Evolutionary conservation across 2,329 filamentous ascomycete species (phyloP).

Genomic region (Amauroascus verrucosus): DNA sequence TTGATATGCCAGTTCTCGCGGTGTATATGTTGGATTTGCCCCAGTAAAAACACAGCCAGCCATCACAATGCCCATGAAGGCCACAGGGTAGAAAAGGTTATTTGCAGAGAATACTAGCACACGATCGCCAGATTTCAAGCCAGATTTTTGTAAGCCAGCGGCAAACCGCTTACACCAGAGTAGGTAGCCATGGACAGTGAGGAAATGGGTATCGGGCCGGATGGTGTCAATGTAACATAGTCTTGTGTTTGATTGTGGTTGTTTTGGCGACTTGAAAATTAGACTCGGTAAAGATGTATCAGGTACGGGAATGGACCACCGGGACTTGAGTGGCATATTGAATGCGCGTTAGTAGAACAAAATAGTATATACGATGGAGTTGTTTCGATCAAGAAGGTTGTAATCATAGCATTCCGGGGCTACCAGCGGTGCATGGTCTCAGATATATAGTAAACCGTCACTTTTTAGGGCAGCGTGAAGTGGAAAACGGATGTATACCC

Average conservation of each 20-base stretch:
- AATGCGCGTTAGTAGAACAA: not conserved
- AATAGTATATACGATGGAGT: not conserved
- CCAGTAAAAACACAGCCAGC: slow-evolving; percentile 69
- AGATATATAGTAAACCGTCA: no score
- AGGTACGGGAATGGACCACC: slow-evolving; percentile 40
- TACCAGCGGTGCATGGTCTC: no score
- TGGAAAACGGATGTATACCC: no score
- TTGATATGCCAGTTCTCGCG: slow-evolving; percentile 64
- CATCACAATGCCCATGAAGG: slow-evolving; percentile 65
- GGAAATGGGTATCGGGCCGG: slow-evolving; percentile 54
- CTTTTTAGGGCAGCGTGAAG: no score
- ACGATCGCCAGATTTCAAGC: slow-evolving; percentile 57
- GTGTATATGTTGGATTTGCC: slow-evolving; percentile 59
- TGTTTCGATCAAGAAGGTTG: not conserved
- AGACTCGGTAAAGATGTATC: slow-evolving; percentile 38
- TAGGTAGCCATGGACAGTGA: slow-evolving; percentile 56
- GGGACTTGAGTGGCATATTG: slow-evolving; percentile 45
- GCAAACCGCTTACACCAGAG: slow-evolving; percentile 64
- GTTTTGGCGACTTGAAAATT: slow-evolving; percentile 43
- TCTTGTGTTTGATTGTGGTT: slow-evolving; percentile 37
- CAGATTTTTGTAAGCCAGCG: slow-evolving; percentile 53
- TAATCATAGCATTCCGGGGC: no score
- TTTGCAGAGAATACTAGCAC: slow-evolving; percentile 66
- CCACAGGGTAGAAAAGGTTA: slow-evolving; percentile 58
- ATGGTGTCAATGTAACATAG: slow-evolving; percentile 53